A percentile compares a stretch with the other conserved stretches of the same genome.
Conservation (phyloP, 331 rosid species). For the Prunus yedoensis region DNA sequence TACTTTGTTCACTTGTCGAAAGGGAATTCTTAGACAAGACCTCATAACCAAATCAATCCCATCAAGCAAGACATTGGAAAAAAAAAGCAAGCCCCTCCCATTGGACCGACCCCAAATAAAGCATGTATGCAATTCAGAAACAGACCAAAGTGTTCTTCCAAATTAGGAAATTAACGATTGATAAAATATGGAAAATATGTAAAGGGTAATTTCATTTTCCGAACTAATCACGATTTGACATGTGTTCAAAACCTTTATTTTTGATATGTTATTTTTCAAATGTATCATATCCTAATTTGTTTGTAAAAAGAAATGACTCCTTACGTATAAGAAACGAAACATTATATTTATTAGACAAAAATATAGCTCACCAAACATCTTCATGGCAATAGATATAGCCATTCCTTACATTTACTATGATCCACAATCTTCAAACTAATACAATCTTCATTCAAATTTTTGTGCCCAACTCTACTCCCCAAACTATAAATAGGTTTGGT, state of each 20-base stretch:
- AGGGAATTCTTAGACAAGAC: background rate
- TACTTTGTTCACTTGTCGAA: background rate
- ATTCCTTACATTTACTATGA: background rate
- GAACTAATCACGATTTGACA: too few relatives aligned
- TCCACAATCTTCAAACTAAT: background rate
- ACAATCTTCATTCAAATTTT: background rate
- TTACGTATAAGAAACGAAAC: too few relatives aligned
- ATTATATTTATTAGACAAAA: too few relatives aligned
- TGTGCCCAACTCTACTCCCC: background rate
- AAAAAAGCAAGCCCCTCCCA: background rate
- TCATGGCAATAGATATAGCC: background rate
- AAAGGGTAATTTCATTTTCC: too few relatives aligned
- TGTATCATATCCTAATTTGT: too few relatives aligned
- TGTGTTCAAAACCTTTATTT: too few relatives aligned
- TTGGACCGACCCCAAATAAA: background rate
- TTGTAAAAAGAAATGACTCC: too few relatives aligned
- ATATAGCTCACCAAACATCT: background rate
- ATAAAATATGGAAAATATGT: background rate
- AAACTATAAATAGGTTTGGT: background rate
- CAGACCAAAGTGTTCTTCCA: too few relatives aligned
- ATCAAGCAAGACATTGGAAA: background rate
- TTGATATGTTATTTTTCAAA: too few relatives aligned
- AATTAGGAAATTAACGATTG: background rate
- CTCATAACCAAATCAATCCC: background rate
- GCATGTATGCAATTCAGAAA: background rate